phyloP scores from a whole-genome alignment of 768 basidiomycete species.

The Paxillus rubicundulus region DNA sequence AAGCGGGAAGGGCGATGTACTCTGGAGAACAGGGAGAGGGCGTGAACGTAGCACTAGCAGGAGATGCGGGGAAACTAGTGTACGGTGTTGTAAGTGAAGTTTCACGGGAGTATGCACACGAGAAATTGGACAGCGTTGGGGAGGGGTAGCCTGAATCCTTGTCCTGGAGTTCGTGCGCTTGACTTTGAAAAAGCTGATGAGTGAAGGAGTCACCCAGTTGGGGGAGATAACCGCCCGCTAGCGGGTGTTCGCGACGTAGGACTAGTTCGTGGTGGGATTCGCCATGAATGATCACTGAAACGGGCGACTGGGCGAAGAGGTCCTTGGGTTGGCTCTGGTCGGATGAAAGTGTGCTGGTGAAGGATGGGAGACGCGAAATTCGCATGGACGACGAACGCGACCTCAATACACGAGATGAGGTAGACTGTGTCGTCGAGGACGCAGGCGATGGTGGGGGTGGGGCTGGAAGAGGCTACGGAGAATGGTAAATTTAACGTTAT shows the following conservation, averaged over 20 bases:
- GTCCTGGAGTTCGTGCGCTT: conserved; percentile 18
- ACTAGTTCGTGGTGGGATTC: conserved; percentile 28
- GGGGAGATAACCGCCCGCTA: conserved; percentile 4
- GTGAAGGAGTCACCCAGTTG: not conserved
- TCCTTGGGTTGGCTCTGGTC: conserved; percentile 32
- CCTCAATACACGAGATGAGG: conserved; percentile 9
- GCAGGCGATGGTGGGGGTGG: conserved; percentile 27
- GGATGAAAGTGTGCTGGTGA: conserved; percentile 18
- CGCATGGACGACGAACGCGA: conserved; percentile 14
- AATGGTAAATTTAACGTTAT: not conserved
- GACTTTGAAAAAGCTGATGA: not conserved
- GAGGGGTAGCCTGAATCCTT: conserved; percentile 28
- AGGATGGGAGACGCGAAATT: conserved; percentile 14
- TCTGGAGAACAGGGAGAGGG: conserved; percentile 19
- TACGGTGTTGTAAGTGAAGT: conserved; percentile 24
- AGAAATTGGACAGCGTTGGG: conserved; percentile 29
- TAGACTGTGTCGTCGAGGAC: conserved; percentile 17
- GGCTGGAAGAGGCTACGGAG: conserved; percentile 5
- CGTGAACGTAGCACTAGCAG: conserved; percentile 17
- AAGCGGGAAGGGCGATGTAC: conserved; percentile 25
- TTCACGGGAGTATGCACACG: conserved; percentile 24
- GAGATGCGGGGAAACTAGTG: conserved; percentile 23
- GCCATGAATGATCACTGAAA: conserved; percentile 30
- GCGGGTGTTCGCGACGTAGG: conserved; percentile 10
- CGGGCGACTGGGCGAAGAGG: conserved; percentile 21